phyloP scores from a whole-genome alignment of 176 grass and related monocot species.

The Microstegium vimineum region DNA sequence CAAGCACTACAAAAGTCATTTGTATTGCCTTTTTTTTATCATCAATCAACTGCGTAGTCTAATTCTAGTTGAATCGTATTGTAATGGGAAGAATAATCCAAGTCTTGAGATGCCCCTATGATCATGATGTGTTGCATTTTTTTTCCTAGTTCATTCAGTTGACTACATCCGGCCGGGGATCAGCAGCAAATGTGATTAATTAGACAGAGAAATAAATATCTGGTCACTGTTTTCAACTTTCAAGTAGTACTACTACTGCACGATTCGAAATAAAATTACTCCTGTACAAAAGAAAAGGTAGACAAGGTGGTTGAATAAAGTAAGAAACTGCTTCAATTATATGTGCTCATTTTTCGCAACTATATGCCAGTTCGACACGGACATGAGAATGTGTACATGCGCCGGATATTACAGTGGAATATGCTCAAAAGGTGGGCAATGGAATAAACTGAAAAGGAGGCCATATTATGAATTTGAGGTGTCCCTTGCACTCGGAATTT shows the following conservation, averaged over 20 bases:
- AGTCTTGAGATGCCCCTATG: not conserved
- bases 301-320: no score
- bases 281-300: no score
- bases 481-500: not conserved
- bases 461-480: not conserved
- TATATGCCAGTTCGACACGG: not conserved
- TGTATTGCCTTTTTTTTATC: not conserved
- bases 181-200: no score
- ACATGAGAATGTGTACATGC: constrained; percentile 4
- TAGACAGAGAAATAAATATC: not conserved
- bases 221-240: not conserved
- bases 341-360: not conserved
- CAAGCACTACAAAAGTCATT: not conserved
- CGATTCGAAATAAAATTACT: no score
- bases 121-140: not conserved
- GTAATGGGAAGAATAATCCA: not conserved
- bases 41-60: not conserved
- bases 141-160: not conserved
- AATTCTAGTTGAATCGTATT: not conserved
- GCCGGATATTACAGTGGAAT: constrained; percentile 13
- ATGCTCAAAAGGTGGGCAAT: constrained; percentile 8
- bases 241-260: no score
- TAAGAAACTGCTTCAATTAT: not conserved
- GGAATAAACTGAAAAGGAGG: not conserved
- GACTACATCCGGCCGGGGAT: not conserved